Evolutionary conservation across 768 basidiomycete species (phyloP).

Genomic region (Dacryopinax spathularia): DNA sequence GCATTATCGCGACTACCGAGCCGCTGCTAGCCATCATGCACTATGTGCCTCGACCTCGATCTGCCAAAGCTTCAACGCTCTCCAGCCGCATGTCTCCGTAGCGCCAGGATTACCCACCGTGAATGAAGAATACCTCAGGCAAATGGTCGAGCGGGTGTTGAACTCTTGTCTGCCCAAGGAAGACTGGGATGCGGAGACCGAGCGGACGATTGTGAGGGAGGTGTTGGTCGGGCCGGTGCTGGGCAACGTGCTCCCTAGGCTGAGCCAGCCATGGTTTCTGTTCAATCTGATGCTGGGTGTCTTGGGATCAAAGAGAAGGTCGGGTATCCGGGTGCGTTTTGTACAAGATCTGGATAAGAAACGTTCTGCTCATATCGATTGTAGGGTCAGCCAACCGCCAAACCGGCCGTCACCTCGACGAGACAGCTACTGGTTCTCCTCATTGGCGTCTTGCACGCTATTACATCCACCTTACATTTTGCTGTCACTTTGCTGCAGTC

Average conservation of each 20-base stretch:
- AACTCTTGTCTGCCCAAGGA: conserved; percentile 56
- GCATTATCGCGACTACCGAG: conserved; percentile 67
- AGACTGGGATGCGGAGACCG: conserved; percentile 63
- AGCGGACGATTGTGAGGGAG: conserved; percentile 76
- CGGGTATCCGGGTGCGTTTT: background rate
- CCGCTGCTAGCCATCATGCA: conserved; percentile 43
- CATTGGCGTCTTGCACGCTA: background rate
- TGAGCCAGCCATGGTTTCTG: conserved; percentile 86
- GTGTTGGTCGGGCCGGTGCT: conserved; percentile 65
- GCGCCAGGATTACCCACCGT: conserved; percentile 14
- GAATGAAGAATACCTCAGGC: conserved; percentile 54
- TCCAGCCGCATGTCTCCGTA: conserved; percentile 76
- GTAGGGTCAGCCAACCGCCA: background rate
- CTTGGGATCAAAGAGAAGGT: conserved; percentile 29
- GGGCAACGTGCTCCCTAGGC: conserved; percentile 36
- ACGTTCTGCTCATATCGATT: background rate
- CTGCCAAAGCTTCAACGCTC: conserved; percentile 48
- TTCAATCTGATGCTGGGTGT: conserved; percentile 53
- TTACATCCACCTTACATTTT: background rate
- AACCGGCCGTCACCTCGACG: background rate
- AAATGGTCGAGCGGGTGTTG: conserved; percentile 63
- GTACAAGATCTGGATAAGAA: background rate
- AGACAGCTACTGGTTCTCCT: background rate
- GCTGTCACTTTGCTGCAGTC: background rate
- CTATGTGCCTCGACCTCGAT: conserved; percentile 29